Base-by-base conservation (phyloP, 768 basidiomycete species). In the Omphalotus guepiniiformis region DNA sequence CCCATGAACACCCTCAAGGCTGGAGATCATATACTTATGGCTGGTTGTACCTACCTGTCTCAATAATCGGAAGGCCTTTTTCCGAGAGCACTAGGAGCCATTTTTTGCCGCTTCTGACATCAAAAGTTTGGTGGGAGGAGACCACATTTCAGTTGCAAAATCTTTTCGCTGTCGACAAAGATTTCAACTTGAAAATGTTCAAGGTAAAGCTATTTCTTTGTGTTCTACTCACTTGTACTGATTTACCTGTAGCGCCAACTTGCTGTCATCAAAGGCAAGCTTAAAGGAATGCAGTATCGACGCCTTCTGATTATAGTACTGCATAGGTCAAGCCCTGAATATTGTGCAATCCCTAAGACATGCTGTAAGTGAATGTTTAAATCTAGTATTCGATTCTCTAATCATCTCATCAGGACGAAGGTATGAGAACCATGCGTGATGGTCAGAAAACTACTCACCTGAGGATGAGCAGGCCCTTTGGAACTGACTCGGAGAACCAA, bases 171-270 rank as follows among this genome's bases (percentile, higher is more conserved):
- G 72, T 89, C 2, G 92, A 93, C 60, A 82, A 85, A 3, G 91
- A 88, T 65, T 92, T 90, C 59, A 87, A 92, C 63, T 86, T 86
- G 1, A 90, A 89, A 67, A 92, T 92, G 90, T 91, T 91, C 68
- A 75, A 75, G 63, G 37, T 36, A 28, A 26, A n/a, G 21, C 25
- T 38, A 22, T 23, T 51, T 25, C n/a, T 7, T 42, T 32, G 39
- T 15, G 29, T 50, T 42, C 39, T 25, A 23, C 5, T 22, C 28
- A 49, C 50, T 23, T 4, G n/a, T 37, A 28, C n/a, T 12, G 51
- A 42, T 36, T 15, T 3, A 42, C 0, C 2, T 29, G 11, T 30
- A 6, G 85, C 74, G 85, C 51, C 93, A 95, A 74, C 66, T 94
- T 47, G 85, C 90, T n/a, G 90, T 95, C 4, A 85, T 95, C 50